A percentile compares a stretch with the other conserved stretches of the same genome.
These are phyloP conservation scores for Apiotrichum domesticum DNA, from an alignment of 1,284 basidiomycete genomes.

Conservation along the genomic window DNA sequence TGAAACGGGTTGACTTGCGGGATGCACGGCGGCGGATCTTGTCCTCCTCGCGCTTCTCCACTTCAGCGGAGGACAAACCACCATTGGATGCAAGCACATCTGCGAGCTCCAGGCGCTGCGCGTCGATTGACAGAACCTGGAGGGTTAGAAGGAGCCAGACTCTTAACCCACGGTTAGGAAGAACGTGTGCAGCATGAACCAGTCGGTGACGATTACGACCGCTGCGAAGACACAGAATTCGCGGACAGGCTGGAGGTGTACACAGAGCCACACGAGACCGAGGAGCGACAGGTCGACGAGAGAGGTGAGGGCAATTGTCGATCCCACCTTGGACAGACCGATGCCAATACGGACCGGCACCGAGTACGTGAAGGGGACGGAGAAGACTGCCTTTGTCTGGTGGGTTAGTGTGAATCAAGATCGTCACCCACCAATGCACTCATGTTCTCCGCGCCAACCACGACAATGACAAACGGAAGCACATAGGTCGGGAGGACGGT, in stretches of 20 bases:
- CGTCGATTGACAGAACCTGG: conserved; percentile 52
- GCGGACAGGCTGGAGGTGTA: conserved; percentile 68
- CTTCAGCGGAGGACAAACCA: conserved; percentile 9
- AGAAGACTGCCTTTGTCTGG: conserved; percentile 80
- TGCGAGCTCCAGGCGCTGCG: conserved; percentile 51
- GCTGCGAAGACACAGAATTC: conserved; percentile 93
- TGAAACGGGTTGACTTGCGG: conserved; percentile 2
- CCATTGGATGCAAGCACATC: conserved; percentile 35
- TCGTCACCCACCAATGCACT: conserved; percentile 66
- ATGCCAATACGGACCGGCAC: conserved; percentile 89
- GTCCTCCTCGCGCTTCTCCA: conserved; percentile 13
- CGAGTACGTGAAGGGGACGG: conserved; percentile 79
- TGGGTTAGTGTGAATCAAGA: too few species aligned
- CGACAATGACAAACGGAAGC: conserved; percentile 87
- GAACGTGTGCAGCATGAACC: conserved; percentile 61
- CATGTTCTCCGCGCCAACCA: conserved; percentile 97
- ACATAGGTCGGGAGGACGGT: conserved; percentile 52
- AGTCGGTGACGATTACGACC: conserved; percentile 89
- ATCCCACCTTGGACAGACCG: conserved; percentile 79
- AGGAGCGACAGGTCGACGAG: conserved; percentile 79
- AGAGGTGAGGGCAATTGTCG: conserved; percentile 85
- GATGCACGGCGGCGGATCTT: conserved; percentile 1
- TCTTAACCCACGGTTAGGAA: conserved; percentile 48
- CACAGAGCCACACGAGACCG: conserved; percentile 68
- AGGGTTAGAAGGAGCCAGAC: neutral